Percentiles rank a stretch among this genome's conserved stretches.
Evolutionary conservation across 2,329 filamentous ascomycete genomes (phyloP).

Genomic region (Esteya vermicola): DNA sequence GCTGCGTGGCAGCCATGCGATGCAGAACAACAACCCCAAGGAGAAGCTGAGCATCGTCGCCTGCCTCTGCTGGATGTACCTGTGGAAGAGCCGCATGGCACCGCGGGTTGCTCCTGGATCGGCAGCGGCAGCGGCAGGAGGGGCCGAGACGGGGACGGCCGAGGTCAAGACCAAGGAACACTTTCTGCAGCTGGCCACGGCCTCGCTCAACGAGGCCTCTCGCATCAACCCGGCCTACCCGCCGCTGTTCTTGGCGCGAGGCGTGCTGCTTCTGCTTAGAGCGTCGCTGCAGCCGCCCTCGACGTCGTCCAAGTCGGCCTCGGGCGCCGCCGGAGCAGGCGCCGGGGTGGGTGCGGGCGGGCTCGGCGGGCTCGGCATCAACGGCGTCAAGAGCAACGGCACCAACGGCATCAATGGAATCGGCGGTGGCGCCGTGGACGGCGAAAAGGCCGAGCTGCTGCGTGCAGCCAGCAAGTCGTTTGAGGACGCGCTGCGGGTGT

Average conservation of each 20-base stretch:
- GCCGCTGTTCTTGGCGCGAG: constrained; percentile 79
- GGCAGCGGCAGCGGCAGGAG: constrained; percentile 37
- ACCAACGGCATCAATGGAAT: too few relatives aligned
- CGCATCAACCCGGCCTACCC: constrained; percentile 86
- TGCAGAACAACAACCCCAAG: constrained; percentile 56
- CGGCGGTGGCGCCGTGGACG: constrained; percentile 38
- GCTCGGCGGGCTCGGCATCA: constrained; percentile 21
- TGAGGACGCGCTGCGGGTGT: constrained; percentile 80
- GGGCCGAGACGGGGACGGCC: too few relatives aligned
- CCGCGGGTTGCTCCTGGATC: constrained; percentile 48
- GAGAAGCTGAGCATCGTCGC: constrained; percentile 77
- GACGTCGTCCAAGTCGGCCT: too few relatives aligned
- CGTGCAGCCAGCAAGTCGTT: constrained; percentile 84
- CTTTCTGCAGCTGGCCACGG: constrained; percentile 82
- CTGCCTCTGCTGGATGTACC: constrained; percentile 79
- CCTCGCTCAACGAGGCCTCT: constrained; percentile 86
- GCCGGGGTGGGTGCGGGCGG: too few relatives aligned
- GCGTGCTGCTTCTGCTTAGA: constrained; percentile 74
- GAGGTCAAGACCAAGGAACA: constrained; percentile 85
- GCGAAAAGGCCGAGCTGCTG: constrained; percentile 64
- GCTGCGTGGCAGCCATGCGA: constrained; percentile 58
- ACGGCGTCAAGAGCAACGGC: neutral
- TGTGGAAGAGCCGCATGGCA: constrained; percentile 78
- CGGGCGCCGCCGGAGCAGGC: too few relatives aligned
- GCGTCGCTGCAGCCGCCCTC: constrained; percentile 71